phyloP scores from a whole-genome alignment of 345 rosid species.

The Durio zibethinus region DNA sequence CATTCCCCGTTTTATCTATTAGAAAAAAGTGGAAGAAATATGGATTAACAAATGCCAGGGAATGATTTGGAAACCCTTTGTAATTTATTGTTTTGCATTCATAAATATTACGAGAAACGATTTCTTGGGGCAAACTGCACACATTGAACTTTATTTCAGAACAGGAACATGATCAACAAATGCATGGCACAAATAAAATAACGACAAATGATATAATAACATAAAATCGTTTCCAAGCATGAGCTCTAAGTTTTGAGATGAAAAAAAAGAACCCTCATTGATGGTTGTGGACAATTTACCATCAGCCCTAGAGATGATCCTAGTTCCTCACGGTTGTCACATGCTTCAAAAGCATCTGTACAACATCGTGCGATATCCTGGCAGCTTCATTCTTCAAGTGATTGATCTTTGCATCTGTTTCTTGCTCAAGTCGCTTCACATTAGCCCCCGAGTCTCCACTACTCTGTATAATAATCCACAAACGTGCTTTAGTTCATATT shows the following conservation, averaged over 20 bases:
- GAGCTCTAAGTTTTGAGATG: neutral
- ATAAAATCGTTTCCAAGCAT: neutral
- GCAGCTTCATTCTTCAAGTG: conserved; percentile 56
- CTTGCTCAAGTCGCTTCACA: conserved; percentile 79
- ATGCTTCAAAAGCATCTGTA: neutral
- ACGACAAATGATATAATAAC: neutral
- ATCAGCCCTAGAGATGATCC: neutral
- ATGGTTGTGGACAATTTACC: neutral
- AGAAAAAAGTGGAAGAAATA: neutral
- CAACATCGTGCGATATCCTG: neutral
- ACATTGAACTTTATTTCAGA: neutral
- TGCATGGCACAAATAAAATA: neutral
- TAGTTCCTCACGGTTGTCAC: conserved; percentile 9
- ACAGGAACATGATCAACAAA: neutral
- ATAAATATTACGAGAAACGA: neutral
- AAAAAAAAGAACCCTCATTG: neutral
- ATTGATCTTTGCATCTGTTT: conserved; percentile 61
- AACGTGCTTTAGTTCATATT: conserved; percentile 8
- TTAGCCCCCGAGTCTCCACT: conserved; percentile 89
- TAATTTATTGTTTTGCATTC: neutral
- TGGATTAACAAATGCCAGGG: no score
- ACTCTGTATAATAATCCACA: conserved; percentile 40
- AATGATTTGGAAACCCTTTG: neutral
- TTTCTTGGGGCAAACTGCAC: neutral
- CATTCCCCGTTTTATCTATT: neutral